A percentile compares a stretch with the other conserved stretches of the same genome.
Evolutionary conservation across 345 rosid species (phyloP).

Genomic region (Arabidopsis suecica): DNA sequence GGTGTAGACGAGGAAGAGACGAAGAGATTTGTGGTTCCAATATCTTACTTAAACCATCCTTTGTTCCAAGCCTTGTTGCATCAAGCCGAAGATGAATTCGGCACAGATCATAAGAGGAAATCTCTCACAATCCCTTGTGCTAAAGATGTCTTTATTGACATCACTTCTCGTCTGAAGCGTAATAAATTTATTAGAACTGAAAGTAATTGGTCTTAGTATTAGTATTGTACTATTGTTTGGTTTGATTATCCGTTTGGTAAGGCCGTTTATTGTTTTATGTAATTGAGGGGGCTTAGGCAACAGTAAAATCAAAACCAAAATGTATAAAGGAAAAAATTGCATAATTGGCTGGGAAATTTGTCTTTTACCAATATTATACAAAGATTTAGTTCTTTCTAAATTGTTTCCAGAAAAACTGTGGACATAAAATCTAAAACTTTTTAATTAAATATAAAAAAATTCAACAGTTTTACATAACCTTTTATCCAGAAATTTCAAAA

Average conservation of each 20-base stretch:
- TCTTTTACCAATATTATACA: not conserved
- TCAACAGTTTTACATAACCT: not conserved
- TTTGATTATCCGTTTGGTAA: conserved; percentile 7
- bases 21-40: conserved; percentile 50
- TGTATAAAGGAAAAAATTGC: conserved; percentile 2
- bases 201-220: not conserved
- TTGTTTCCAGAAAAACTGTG: too few relatives aligned
- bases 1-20: conserved; percentile 40
- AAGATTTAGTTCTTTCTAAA: not conserved
- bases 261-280: not conserved
- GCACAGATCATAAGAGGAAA: conserved; percentile 37
- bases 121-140: conserved; percentile 42
- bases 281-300: not conserved
- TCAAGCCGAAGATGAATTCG: conserved; percentile 48
- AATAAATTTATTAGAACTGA: not conserved
- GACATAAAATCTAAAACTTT: not conserved
- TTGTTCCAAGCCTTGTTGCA: conserved; percentile 46
- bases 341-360: not conserved
- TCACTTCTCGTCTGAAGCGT: conserved; percentile 28
- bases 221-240: conserved; percentile 1
- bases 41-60: conserved; percentile 51
- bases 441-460: too few relatives aligned
- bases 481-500: not conserved
- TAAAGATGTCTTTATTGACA: conserved; percentile 29
- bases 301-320: not conserved